Percentiles rank a stretch among this genome's conserved stretches.
phyloP scores from a whole-genome alignment of 768 basidiomycete genomes.

The Naematelia aurantialba region DNA sequence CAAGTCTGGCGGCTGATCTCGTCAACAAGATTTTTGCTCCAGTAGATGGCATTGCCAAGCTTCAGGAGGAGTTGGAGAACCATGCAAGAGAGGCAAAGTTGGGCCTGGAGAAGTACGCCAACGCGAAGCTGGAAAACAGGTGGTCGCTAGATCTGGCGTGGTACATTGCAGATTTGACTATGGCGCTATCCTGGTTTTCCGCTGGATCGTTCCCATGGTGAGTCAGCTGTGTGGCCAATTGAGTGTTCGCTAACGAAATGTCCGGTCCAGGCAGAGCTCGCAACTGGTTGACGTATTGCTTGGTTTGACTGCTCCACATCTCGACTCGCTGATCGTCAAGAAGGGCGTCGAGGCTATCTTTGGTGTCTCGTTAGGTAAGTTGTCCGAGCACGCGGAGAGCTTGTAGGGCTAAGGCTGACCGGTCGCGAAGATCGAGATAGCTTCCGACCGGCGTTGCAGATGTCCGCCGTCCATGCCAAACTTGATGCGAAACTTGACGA shows the following conservation, averaged over 20 bases:
- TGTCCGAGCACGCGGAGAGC: background rate
- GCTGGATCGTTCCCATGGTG: background rate
- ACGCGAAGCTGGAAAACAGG: background rate
- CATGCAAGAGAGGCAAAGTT: background rate
- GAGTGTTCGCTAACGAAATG: background rate
- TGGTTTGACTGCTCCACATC: background rate
- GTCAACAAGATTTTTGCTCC: background rate
- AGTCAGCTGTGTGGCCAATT: background rate
- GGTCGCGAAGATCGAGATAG: background rate
- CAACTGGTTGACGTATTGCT: background rate
- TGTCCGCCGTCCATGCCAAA: background rate
- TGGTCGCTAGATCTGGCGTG: background rate
- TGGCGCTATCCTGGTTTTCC: background rate
- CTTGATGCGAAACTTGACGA: constrained; percentile 2
- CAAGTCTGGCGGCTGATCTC: background rate
- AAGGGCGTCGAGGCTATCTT: background rate
- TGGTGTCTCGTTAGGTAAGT: background rate
- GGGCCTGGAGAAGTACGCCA: background rate
- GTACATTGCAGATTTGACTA: background rate
- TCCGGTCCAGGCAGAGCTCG: background rate
- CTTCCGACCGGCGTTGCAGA: background rate
- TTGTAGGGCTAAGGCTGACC: background rate
- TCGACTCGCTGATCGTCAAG: background rate
- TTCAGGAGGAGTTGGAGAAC: background rate
- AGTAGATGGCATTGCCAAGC: background rate